Evolutionary conservation across 768 basidiomycete genomes (phyloP), one percentile per base, ranked within the genome.

Genomic region (Hygrocybe punicea): DNA sequence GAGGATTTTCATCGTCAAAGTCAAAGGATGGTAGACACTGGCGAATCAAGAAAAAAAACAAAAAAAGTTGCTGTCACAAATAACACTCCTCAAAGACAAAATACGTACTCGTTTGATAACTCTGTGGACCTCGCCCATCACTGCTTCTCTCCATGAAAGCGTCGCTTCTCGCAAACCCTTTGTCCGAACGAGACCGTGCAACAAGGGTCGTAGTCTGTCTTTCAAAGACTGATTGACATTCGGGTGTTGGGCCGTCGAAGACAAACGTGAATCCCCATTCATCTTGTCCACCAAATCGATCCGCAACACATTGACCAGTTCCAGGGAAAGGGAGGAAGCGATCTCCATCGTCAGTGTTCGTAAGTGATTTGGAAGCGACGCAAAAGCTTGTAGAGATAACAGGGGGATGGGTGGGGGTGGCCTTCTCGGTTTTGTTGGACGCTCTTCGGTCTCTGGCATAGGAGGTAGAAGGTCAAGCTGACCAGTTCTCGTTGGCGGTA

Each of bases 141-240:
- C 86, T 4, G 83, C 79, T 37, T 87, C 84, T 59, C 87, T 74
- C 88, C 91, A 93, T 14, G 83, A 81, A 10, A 81, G 61, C 25
- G 84, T 75, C 1, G 84, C 86, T 58, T 89, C 87, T 51, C 84
- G 83, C 40, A 93, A 67, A 3, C 86, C 88, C 42, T 78, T 81
- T 1, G 90, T 89, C 58, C 89, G 78, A 21, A 85, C 71, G 49
- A 98, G 78, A n/a, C 91, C 91, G 33, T 85, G 79, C 24, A 97
- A 67, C 45, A 95, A 65, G 2, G 93, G 93, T 24, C 80, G 79
- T 37, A 93, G 63, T 29, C 84, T 76, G 60, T 91, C 87, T 53
- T 78, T 78, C 49, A 91, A 66, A 1, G 76, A 76, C 58, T 80
- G 67, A 56, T 81, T 70, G 62, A 51, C 73, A 67, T 42, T 67